These are phyloP conservation scores for Aurantiochytrium sp. DNA, from an alignment of 108 stramenopile genomes.

Conservation along the genomic window DNA sequence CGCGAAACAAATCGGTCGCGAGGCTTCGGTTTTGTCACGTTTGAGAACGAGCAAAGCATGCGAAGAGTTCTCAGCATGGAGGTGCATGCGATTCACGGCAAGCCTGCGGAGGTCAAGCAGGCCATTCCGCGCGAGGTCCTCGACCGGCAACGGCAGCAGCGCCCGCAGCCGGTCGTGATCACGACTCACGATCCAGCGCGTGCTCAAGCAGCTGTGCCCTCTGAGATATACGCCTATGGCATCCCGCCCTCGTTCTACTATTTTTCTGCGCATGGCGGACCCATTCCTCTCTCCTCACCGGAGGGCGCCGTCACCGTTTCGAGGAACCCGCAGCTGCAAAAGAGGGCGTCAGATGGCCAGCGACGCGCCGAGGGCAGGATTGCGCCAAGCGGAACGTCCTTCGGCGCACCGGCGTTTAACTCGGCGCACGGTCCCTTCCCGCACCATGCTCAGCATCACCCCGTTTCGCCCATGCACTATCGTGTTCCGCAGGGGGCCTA, in stretches of 20 bases:
- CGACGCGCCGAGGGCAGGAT: too few relatives aligned
- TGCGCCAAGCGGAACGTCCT: too few relatives aligned
- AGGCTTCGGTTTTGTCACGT: background rate
- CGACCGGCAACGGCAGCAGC: background rate
- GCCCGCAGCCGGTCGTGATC: background rate
- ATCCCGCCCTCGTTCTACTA: background rate
- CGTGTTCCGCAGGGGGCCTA: background rate
- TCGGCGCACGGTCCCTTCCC: background rate
- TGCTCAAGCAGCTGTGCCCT: background rate
- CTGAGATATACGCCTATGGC: background rate
- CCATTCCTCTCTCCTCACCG: background rate
- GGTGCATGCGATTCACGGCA: background rate
- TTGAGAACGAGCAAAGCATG: background rate
- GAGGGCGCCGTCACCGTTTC: background rate
- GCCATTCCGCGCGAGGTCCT: background rate
- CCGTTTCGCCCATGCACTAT: background rate
- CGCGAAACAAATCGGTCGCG: constrained; percentile 21
- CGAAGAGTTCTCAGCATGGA: background rate
- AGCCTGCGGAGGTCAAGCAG: background rate
- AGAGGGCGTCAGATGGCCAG: too few relatives aligned
- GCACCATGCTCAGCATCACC: background rate
- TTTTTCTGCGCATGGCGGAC: background rate
- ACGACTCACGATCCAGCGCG: background rate
- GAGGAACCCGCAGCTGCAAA: background rate
- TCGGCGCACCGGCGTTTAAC: too few relatives aligned